A percentile compares a stretch with the other conserved stretches of the same genome.
phyloP scores from a whole-genome alignment of 495 filamentous ascomycete species.

The Talaromyces wortmannii region DNA sequence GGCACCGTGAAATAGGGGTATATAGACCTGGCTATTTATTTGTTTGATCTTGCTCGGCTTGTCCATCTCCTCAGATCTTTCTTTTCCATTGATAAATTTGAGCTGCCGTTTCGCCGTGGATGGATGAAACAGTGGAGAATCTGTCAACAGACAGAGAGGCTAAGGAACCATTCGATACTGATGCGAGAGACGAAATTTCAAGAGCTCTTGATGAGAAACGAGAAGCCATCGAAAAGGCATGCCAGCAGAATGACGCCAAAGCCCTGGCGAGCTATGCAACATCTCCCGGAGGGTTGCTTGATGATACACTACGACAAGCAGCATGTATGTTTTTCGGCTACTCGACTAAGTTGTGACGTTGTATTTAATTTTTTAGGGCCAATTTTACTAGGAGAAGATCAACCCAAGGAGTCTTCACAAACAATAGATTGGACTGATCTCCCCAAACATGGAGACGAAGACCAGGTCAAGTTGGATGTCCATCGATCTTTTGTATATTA shows the following conservation, averaged over 20 bases:
- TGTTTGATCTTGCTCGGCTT: too few species aligned
- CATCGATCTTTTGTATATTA: slow-evolving; percentile 97
- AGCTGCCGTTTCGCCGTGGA: neutral
- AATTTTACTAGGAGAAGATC: slow-evolving; percentile 46
- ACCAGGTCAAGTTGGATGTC: slow-evolving; percentile 86
- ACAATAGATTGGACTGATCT: slow-evolving; percentile 43
- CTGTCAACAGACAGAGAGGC: neutral
- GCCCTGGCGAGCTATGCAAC: slow-evolving; percentile 60
- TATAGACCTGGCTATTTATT: too few species aligned
- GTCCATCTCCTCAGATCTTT: neutral
- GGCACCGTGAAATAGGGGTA: too few species aligned
- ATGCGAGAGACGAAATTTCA: neutral
- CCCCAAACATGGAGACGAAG: slow-evolving; percentile 71
- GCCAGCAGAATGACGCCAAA: slow-evolving; percentile 54
- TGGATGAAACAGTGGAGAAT: neutral
- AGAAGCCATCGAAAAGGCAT: slow-evolving; percentile 58
- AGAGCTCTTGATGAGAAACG: slow-evolving; percentile 9
- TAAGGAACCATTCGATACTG: neutral
- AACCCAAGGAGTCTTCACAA: slow-evolving; percentile 7
- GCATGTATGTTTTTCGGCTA: slow-evolving; percentile 63
- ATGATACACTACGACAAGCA: slow-evolving; percentile 69
- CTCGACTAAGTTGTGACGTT: neutral
- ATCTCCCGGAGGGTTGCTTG: slow-evolving; percentile 67
- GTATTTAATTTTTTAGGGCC: slow-evolving; percentile 52
- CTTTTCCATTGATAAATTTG: neutral